Percentiles rank a stretch among this genome's conserved stretches.
phyloP scores from a whole-genome alignment of 352 stramenopile genomes.

The Nothophytophthora sp. region DNA sequence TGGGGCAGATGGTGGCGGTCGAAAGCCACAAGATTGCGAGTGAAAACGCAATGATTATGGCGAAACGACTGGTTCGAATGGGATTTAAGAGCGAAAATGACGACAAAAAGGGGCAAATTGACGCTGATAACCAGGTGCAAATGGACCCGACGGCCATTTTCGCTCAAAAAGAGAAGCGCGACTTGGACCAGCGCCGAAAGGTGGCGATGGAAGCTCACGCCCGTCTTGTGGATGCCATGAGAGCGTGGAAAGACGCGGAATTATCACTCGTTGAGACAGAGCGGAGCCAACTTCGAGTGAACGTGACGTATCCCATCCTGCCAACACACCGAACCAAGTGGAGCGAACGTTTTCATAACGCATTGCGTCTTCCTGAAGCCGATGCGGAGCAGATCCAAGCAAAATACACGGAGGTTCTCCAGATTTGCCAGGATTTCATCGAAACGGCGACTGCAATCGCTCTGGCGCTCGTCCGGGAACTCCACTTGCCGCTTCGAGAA shows the following conservation, averaged over 20 bases:
- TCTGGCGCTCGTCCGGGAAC: constrained; percentile 80
- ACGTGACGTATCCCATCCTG: constrained; percentile 45
- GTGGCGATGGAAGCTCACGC: constrained; percentile 52
- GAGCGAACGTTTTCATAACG: constrained; percentile 64
- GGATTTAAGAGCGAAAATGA: constrained; percentile 42
- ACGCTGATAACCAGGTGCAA: constrained; percentile 9
- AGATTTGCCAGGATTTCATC: constrained; percentile 91
- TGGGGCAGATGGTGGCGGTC: constrained; percentile 40
- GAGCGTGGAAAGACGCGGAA: constrained; percentile 75
- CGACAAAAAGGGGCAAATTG: constrained; percentile 5
- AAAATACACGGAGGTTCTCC: constrained; percentile 87
- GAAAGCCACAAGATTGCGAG: constrained; percentile 41
- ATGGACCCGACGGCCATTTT: constrained; percentile 42
- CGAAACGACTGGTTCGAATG: constrained; percentile 69
- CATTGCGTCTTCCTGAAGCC: constrained; percentile 41
- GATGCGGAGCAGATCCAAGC: constrained; percentile 44
- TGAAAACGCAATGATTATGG: constrained; percentile 41
- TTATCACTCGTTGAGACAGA: constrained; percentile 57
- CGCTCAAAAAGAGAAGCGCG: constrained; percentile 53
- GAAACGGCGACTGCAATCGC: constrained; percentile 69
- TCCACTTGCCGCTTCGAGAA: constrained; percentile 62
- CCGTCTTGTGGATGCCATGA: constrained; percentile 64
- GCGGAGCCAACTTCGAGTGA: constrained; percentile 46
- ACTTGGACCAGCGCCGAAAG: constrained; percentile 51
- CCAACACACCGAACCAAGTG: constrained; percentile 53